phyloP scores from a whole-genome alignment of 495 filamentous ascomycete genomes.

The Collariella sp. region DNA sequence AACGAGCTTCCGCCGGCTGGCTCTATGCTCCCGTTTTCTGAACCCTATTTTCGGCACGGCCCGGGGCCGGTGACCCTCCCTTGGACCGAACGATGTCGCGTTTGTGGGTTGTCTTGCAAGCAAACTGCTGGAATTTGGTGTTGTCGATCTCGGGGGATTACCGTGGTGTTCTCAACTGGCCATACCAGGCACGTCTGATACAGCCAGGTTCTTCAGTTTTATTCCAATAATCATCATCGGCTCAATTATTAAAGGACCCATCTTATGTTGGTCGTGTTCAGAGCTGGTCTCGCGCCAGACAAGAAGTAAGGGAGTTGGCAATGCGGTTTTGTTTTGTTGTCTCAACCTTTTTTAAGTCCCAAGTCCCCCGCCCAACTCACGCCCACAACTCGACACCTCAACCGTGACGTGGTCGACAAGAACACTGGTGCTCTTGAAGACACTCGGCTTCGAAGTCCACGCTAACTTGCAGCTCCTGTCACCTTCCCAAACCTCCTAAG shows the following conservation, averaged over 20 bases:
- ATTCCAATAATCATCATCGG: background rate
- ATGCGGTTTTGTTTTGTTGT: too few species aligned
- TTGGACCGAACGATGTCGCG: background rate
- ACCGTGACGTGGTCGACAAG: too few species aligned
- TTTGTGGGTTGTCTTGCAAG: too few species aligned
- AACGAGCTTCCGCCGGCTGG: background rate
- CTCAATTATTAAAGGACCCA: background rate
- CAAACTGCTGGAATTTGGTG: too few species aligned
- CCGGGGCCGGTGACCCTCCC: background rate
- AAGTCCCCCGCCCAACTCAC: background rate
- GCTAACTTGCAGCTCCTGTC: too few species aligned
- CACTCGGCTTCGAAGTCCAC: too few species aligned
- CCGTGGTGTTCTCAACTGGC: too few species aligned
- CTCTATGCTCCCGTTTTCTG: background rate
- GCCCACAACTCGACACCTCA: background rate
- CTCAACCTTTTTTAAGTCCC: background rate
- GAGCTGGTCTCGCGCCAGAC: background rate
- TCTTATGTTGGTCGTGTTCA: too few species aligned
- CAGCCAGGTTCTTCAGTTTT: too few species aligned
- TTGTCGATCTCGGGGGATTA: background rate
- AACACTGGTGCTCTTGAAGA: too few species aligned
- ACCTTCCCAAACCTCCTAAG: too few species aligned
- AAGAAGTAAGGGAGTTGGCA: background rate
- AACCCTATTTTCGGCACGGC: constrained; percentile 9
- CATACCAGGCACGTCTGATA: too few species aligned